A percentile compares a stretch with the other conserved stretches of the same genome.
Conservation (phyloP, 257 asterid genomes). For the Solanum tarapatanum region DNA sequence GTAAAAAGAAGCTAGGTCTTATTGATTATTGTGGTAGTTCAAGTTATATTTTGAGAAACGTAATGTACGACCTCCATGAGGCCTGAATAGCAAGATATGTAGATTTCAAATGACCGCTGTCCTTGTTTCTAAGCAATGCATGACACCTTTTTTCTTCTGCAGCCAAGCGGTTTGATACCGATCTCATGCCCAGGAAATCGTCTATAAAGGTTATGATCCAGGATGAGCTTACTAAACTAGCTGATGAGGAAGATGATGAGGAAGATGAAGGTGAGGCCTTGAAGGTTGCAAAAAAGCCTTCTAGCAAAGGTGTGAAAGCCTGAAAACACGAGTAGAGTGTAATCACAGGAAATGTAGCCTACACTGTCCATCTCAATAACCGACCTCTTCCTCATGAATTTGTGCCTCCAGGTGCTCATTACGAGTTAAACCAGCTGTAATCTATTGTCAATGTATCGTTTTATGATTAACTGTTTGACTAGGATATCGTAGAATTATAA, state of each 20-base stretch:
- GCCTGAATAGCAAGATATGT: background rate
- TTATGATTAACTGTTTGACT: background rate
- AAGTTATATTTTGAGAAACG: background rate
- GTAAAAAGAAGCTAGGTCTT: background rate
- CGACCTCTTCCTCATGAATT: background rate
- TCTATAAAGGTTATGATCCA: slow-evolving; percentile 76
- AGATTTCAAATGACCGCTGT: background rate
- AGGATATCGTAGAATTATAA: background rate
- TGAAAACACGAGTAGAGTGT: slow-evolving; percentile 10
- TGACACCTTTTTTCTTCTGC: slow-evolving; percentile 8
- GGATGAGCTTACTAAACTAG: slow-evolving; percentile 79
- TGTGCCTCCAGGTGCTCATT: slow-evolving; percentile 3
- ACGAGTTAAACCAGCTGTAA: slow-evolving; percentile 14
- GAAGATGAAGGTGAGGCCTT: slow-evolving; percentile 35
- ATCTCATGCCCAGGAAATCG: slow-evolving; percentile 45
- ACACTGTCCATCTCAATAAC: background rate
- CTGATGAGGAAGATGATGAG: slow-evolving; percentile 52
- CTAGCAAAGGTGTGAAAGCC: slow-evolving; percentile 36
- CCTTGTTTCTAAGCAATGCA: background rate
- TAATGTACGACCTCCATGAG: background rate
- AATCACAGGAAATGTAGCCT: background rate
- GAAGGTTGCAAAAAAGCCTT: slow-evolving; percentile 17
- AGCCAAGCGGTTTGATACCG: slow-evolving; percentile 45
- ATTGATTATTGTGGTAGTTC: background rate
- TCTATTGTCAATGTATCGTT: slow-evolving; percentile 1